Base-by-base conservation (phyloP, 1,139 yeast species). In the Suhomyces coccinellae region DNA sequence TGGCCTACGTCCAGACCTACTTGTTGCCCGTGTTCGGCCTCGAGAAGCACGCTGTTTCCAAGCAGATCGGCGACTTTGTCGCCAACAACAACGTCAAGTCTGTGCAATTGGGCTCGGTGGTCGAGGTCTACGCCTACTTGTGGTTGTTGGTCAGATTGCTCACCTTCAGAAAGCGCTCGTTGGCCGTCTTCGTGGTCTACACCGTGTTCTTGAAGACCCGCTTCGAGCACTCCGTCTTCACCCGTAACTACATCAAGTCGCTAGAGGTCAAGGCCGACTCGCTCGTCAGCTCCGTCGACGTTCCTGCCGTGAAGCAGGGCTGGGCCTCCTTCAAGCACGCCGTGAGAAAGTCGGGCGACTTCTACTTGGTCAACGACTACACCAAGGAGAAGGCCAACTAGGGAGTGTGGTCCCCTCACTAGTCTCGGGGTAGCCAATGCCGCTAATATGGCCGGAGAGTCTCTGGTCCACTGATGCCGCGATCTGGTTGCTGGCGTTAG, bases 201-300 rank as follows among this genome's bases (percentile, higher is more conserved):
- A 61, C 80, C 27, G 50, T 82, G 16, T 91, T 91, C 67, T 75
- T 89, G 64, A 87, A 87, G 67, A 68, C 86, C 50, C 80, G 96
- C 65, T 87, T 75, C 62, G 95, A 88, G 62, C 83, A 81, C 56
- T 85, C 95, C 8, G 73, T 81, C 36, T 83, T 83, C 69, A 85
- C 90, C 49, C 83, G 89, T 67, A 75, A 80, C 53, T 83, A 82
- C 39, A 75, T 90, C 60, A 83, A 85, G 66, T 71, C 76, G 39
- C 71, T 87, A 69, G 96, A 87, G 65, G 83, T 86, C 40, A 76
- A 83, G 53, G 60, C 85, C 47, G 97, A 90, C 63, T 82, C 84
- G 14, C 52, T 80, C 20, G 75, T 86, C 42, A 70, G 76, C 53
- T 74, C 75, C 53, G 77, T 44, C 9, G 61, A 73, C 27, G 71